phyloP scores from a whole-genome alignment of 805 yeast genomes.

The Wickerhamomyces silvicola region DNA sequence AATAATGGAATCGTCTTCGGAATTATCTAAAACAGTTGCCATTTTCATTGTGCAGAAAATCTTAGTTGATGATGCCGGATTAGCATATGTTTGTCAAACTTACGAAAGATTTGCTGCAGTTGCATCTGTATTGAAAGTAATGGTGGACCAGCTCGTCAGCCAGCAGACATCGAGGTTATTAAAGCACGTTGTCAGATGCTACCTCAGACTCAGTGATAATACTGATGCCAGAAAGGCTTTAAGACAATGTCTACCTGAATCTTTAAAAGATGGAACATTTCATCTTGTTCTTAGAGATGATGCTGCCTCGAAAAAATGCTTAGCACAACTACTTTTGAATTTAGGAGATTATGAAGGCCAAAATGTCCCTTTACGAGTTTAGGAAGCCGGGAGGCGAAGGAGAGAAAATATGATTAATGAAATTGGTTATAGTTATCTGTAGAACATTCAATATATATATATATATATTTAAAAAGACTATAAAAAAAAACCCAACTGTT shows the following conservation, averaged over 20 bases:
- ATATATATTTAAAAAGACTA: no score
- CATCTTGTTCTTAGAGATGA: constrained; percentile 76
- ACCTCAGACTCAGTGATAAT: constrained; percentile 83
- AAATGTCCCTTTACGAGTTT: no score
- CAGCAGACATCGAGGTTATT: constrained; percentile 77
- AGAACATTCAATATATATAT: no score
- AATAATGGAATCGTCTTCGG: constrained; percentile 94
- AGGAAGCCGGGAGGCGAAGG: no score
- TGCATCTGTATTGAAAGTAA: constrained; percentile 73
- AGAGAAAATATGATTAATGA: no score
- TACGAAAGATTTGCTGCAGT: constrained; percentile 93
- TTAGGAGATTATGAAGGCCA: constrained; percentile 38
- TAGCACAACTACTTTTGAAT: constrained; percentile 73
- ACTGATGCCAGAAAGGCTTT: constrained; percentile 85
- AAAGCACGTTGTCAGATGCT: constrained; percentile 92
- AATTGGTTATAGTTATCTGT: no score
- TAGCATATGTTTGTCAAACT: constrained; percentile 89
- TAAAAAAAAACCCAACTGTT: no score
- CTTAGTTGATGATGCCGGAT: constrained; percentile 84
- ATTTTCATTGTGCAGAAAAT: constrained; percentile 93
- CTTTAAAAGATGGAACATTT: constrained; percentile 83
- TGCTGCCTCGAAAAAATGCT: constrained; percentile 77
- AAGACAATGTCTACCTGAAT: constrained; percentile 77
- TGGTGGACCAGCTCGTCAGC: constrained; percentile 80
- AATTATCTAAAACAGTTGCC: constrained; percentile 91